Percentiles rank a stretch among this genome's conserved stretches.
Conservation (phyloP, 805 yeast genomes). For the Clavispora fructus region DNA sequence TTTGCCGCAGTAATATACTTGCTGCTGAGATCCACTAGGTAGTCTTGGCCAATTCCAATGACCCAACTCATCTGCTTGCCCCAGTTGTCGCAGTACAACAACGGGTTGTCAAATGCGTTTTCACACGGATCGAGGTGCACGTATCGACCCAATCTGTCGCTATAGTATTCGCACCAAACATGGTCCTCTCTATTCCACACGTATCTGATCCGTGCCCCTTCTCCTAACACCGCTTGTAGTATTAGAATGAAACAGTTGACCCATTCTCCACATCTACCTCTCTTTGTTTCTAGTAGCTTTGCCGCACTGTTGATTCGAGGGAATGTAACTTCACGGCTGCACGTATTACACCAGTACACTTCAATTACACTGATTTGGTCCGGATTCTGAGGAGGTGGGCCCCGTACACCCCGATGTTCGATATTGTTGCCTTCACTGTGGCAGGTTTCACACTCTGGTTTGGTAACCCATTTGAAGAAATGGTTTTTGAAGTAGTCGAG, state of each 20-base stretch:
- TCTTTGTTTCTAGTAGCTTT: constrained; percentile 53
- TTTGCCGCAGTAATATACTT: constrained; percentile 50
- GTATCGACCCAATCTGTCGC: constrained; percentile 61
- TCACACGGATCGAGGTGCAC: constrained; percentile 89
- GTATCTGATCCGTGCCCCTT: constrained; percentile 43
- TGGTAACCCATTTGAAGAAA: constrained; percentile 81
- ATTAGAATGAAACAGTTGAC: constrained; percentile 75
- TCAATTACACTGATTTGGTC: constrained; percentile 56
- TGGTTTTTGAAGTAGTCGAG: constrained; percentile 56
- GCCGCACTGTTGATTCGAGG: constrained; percentile 73
- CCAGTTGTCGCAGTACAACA: constrained; percentile 78
- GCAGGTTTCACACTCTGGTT: constrained; percentile 57
- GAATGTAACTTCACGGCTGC: constrained; percentile 49
- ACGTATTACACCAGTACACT: constrained; percentile 52
- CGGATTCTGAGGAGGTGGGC: constrained; percentile 33
- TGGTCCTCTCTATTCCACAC: constrained; percentile 91
- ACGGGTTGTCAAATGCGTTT: constrained; percentile 76
- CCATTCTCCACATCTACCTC: constrained; percentile 96
- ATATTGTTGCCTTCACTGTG: constrained; percentile 37
- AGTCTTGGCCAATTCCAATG: constrained; percentile 59
- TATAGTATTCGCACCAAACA: constrained; percentile 92
- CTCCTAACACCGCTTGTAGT: constrained; percentile 55
- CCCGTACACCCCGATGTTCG: constrained; percentile 27
- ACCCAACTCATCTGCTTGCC: constrained; percentile 90
- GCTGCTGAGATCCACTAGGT: constrained; percentile 62